Percentiles rank a stretch among this genome's conserved stretches.
Conservation (phyloP, 139 green algal genomes). For the Yamagishiella unicocca region DNA sequence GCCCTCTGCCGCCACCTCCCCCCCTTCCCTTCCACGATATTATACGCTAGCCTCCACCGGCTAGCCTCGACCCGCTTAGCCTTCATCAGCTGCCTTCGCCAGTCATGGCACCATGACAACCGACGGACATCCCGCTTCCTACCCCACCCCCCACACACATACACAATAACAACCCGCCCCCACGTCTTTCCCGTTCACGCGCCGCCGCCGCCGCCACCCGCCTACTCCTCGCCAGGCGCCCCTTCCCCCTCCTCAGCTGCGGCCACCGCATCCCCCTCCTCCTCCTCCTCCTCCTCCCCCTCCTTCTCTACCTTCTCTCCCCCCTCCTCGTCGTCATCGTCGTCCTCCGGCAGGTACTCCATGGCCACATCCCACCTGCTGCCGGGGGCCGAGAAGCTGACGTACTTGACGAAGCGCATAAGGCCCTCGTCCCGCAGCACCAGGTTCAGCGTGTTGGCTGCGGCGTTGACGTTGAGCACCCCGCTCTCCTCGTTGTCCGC, state of each 20-base stretch:
- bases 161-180: background rate
- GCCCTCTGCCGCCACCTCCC: no score
- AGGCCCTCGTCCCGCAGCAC: slow-evolving; percentile 86
- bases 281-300: background rate
- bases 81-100: no score
- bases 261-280: background rate
- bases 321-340: slow-evolving; percentile 47
- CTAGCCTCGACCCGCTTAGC: no score
- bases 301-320: slow-evolving; percentile 16
- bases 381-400: slow-evolving; percentile 56
- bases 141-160: no score
- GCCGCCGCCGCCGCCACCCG: background rate
- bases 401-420: slow-evolving; percentile 91
- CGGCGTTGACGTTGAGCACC: slow-evolving; percentile 85
- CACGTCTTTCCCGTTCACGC: background rate
- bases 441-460: slow-evolving; percentile 86
- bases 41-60: no score
- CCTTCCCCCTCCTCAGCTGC: background rate
- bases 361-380: slow-evolving; percentile 75
- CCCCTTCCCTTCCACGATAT: no score
- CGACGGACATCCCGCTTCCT: no score
- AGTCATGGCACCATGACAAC: no score
- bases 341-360: slow-evolving; percentile 72
- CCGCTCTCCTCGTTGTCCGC: slow-evolving; percentile 74
- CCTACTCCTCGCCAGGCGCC: background rate